Conservation (phyloP, 768 basidiomycete species). For the Podaxis sp. region DNA sequence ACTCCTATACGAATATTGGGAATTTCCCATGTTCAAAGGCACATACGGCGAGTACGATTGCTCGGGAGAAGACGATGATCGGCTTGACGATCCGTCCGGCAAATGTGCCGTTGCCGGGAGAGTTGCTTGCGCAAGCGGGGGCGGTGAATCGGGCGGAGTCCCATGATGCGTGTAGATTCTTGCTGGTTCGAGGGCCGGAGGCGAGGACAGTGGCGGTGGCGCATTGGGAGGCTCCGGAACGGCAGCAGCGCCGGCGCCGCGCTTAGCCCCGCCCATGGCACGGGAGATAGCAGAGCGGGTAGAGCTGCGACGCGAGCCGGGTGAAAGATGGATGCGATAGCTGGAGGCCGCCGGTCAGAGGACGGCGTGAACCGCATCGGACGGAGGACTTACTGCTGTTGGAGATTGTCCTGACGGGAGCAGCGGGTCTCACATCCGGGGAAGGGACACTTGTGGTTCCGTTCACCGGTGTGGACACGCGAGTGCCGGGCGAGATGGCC, state of each 20-base stretch:
- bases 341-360: constrained; percentile 32
- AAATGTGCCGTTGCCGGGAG: constrained; percentile 41
- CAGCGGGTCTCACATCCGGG: constrained; percentile 94
- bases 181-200: constrained; percentile 49
- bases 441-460: constrained; percentile 92
- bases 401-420: constrained; percentile 86
- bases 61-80: constrained; percentile 48
- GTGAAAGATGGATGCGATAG: constrained; percentile 80
- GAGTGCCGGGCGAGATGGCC: constrained; percentile 88
- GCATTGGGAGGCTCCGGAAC: constrained; percentile 8
- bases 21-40: constrained; percentile 13
- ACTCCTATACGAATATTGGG: constrained; percentile 38
- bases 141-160: constrained; percentile 56
- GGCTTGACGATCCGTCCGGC: constrained; percentile 34
- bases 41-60: constrained; percentile 35
- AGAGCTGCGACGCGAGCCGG: constrained; percentile 71
- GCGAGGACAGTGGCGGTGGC: constrained; percentile 34
- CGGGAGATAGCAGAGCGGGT: constrained; percentile 60
- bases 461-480: constrained; percentile 89
- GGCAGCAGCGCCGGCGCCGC: constrained; percentile 10
- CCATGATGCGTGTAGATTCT: constrained; percentile 34
- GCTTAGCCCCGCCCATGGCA: constrained; percentile 31
- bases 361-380: background rate
- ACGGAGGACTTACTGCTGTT: constrained; percentile 49
- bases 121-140: constrained; percentile 52